These are phyloP conservation scores for Boletellus emodensis DNA, from an alignment of 768 basidiomycete genomes.

Conservation along the genomic window DNA sequence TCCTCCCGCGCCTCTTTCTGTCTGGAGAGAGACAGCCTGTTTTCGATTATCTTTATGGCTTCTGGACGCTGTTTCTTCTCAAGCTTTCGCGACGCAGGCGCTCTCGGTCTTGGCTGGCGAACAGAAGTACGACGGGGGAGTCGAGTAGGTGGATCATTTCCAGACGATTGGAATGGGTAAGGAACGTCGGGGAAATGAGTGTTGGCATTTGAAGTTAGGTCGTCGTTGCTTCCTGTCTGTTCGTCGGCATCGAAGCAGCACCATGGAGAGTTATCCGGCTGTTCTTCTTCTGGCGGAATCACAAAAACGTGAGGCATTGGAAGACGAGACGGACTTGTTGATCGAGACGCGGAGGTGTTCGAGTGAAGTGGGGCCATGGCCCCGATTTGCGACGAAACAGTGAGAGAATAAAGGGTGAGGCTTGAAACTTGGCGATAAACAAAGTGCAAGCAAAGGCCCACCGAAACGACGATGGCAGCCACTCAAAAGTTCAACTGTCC, in stretches of 20 bases:
- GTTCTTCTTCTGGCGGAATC: conserved; percentile 57
- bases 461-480: conserved; percentile 6
- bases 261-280: conserved; percentile 43
- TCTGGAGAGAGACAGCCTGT: conserved; percentile 11
- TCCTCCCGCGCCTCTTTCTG: conserved; percentile 41
- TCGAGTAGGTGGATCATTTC: conserved; percentile 1
- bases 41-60: conserved; percentile 22
- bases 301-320: conserved; percentile 51
- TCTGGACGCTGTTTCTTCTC: conserved; percentile 32
- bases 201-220: conserved; percentile 23
- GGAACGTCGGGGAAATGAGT: conserved; percentile 34
- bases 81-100: conserved; percentile 17
- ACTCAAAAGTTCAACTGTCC: conserved; percentile 17
- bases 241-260: conserved; percentile 54
- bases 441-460: background rate
- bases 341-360: conserved; percentile 14
- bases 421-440: background rate
- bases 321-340: conserved; percentile 7
- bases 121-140: conserved; percentile 4
- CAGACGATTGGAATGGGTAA: conserved; percentile 17
- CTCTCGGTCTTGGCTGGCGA: conserved; percentile 9
- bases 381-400: background rate
- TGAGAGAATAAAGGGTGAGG: conserved; percentile 7
- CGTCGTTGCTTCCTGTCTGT: conserved; percentile 18
- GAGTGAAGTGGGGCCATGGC: conserved; percentile 12